These are phyloP conservation scores for Aspergillus ibericus DNA, from an alignment of 2,329 filamentous ascomycete genomes.

Conservation along the genomic window DNA sequence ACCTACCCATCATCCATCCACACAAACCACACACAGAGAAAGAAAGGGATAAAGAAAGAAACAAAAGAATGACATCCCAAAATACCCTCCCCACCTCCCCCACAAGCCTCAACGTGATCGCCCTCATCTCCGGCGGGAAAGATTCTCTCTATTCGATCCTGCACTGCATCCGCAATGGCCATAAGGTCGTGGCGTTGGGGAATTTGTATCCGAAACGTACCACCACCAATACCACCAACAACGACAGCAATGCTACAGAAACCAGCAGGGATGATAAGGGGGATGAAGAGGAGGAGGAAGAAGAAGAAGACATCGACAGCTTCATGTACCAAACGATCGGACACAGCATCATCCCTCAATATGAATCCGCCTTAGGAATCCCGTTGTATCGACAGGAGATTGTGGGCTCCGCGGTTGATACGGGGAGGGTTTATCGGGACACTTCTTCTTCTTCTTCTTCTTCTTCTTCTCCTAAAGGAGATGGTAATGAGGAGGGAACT, in stretches of 20 bases:
- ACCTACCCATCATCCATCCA: too few relatives aligned
- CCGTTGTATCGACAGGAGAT: conserved; percentile 84
- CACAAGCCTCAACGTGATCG: conserved; percentile 70
- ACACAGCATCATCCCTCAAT: conserved; percentile 81
- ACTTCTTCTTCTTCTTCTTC: background rate
- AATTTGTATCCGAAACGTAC: conserved; percentile 84
- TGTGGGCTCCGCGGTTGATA: conserved; percentile 67
- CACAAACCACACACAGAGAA: background rate
- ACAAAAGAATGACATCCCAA: conserved; percentile 28
- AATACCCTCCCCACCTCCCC: conserved; percentile 24
- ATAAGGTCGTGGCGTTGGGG: conserved; percentile 80
- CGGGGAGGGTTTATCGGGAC: conserved; percentile 66
- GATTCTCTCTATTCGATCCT: conserved; percentile 93
- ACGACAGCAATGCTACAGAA: conserved; percentile 2
- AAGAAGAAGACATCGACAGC: conserved; percentile 74
- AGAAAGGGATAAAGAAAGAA: too few relatives aligned
- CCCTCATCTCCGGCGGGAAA: conserved; percentile 92
- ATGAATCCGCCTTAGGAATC: conserved; percentile 73
- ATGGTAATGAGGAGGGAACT: conserved; percentile 2
- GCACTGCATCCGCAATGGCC: conserved; percentile 84
- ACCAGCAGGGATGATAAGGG: too few relatives aligned
- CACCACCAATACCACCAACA: conserved; percentile 8
- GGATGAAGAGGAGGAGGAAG: conserved; percentile 28
- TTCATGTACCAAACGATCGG: conserved; percentile 99
- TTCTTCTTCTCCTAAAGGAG: background rate